Base-by-base conservation (phyloP, 805 yeast genomes). In the Cyberlindnera galapagoensis region DNA sequence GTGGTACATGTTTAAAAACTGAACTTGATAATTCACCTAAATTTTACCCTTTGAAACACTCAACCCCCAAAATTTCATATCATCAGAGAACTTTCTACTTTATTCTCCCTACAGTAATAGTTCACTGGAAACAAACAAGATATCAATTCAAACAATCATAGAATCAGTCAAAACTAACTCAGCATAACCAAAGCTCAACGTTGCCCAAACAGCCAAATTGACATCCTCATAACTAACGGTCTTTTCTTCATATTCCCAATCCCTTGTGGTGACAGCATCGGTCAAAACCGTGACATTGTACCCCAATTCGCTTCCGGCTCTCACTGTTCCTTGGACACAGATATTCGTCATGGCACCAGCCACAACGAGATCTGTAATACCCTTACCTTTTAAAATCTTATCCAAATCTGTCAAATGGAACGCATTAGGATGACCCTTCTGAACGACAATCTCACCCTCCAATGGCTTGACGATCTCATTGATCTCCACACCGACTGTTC, bases 321-420 rank as follows among this genome's bases (percentile, higher is more conserved):
- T 41, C 4, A 31, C 36, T 4, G 46, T 43, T 5, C 48, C 50
- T 26, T 45, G 39, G 21, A 45, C 24, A 35, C 48, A 45, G 8
- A 45, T 25, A 11, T 43, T 44, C 3, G 48, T 35, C 46, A 42
- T 43, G 5, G 48, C 44, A 30, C 50, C 48, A 16, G 40, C 26
- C 7, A 45, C 19, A 16, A 36, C 30, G 7, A 43, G 19, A 6
- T 30, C 29, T 8, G 35, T 31, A 27, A 45, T 29, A 2, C 30
- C 33, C 6, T 35, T 20, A 4, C 14, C 8, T 19, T 37, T 26
- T 16, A 45, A 30, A 9, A 37, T 11, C 17, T 38, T 31, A 9
- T 34, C 19, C 9, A 45, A 25, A n/a, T 37, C 30, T 4, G 50
- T 45, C 2, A 27, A 35, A 14, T 26, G 18, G 18, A 42, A 45